A percentile compares a stretch with the other conserved stretches of the same genome.
phyloP scores from a whole-genome alignment of 148 eudicot genomes.

The Rhododendron williamsianum region DNA sequence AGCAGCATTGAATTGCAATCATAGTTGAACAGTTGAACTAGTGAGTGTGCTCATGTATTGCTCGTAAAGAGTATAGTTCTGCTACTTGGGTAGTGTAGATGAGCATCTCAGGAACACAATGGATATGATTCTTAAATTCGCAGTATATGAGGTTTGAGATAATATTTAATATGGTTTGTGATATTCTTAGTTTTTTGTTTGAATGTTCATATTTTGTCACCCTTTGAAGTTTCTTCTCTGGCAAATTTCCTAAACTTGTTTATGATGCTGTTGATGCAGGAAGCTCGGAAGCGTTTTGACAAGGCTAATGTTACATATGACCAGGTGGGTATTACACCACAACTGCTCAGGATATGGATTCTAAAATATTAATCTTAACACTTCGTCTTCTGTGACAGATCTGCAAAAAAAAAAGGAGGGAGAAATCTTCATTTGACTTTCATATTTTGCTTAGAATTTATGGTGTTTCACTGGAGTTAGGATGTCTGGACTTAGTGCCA shows the following conservation, averaged over 20 bases:
- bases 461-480: neutral
- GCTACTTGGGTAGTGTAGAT: neutral
- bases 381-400: neutral
- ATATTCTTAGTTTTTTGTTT: neutral
- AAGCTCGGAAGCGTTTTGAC: slow-evolving; percentile 93
- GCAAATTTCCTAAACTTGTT: slow-evolving; percentile 13
- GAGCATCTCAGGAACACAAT: neutral
- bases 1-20: slow-evolving; percentile 18
- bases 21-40: neutral
- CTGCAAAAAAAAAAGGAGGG: neutral
- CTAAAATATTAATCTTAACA: neutral
- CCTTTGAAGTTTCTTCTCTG: neutral
- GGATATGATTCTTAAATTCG: neutral
- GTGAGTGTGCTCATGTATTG: slow-evolving; percentile 2
- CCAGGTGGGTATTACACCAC: slow-evolving; percentile 43
- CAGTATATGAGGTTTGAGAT: slow-evolving; percentile 1
- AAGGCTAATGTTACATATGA: slow-evolving; percentile 69
- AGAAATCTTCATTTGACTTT: neutral
- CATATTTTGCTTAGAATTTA: neutral
- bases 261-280: slow-evolving; percentile 42
- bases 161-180: neutral
- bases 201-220: neutral
- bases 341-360: neutral
- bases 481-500: neutral
- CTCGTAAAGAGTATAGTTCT: neutral